Evolutionary conservation across 2,329 filamentous ascomycete species (phyloP), one percentile per base, ranked within the genome.

Genomic region (Fusarium vanettenii): DNA sequence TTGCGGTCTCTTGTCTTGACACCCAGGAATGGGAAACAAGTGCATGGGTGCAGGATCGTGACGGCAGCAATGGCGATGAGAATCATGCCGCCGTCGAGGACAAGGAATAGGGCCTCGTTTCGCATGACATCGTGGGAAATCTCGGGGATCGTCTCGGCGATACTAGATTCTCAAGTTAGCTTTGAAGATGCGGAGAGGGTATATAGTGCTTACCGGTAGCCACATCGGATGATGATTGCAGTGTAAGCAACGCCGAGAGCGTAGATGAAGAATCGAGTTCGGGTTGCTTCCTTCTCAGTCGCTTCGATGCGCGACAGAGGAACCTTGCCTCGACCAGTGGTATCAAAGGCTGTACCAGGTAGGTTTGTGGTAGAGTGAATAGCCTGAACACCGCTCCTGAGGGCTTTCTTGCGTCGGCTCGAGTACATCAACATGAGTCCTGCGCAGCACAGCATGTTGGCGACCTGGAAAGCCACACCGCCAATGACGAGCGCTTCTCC

Each of bases 401-500:
- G 22, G 6, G 69, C 48, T 25, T 62, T 43, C 13, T 52, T 71
- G 1, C 72, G 70, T 25, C 73, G 70, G 14, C 45, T 72, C 25
- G 37, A 16, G 33, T 76, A 76, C 9, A 67, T 48, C 25, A 76
- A 13, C 73, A 76, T 76, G 6, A 76, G 56, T 0, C 48, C 18
- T 1, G 70, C 77, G 10, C 77, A 79, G 41, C 69, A 67, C 22
- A 76, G 10, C 79, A 80, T 80, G 37, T 79, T 79, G 31, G 60
- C 77, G 3, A 80, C 73, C 37, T 79, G 79, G 59, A 80, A 80
- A 1, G 68, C 41, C 9, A 80, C 77, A 22, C 79, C 79, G 13
- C 67, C 77, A 6, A 79, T 69, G 2, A 80, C 52, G 22, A 79
- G 60, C 16, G 57, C 60, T n/a, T 74, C 67, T 20, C 75, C 72